Base-by-base conservation (phyloP, 2,329 filamentous ascomycete genomes). In the Ampelomyces quisqualis region DNA sequence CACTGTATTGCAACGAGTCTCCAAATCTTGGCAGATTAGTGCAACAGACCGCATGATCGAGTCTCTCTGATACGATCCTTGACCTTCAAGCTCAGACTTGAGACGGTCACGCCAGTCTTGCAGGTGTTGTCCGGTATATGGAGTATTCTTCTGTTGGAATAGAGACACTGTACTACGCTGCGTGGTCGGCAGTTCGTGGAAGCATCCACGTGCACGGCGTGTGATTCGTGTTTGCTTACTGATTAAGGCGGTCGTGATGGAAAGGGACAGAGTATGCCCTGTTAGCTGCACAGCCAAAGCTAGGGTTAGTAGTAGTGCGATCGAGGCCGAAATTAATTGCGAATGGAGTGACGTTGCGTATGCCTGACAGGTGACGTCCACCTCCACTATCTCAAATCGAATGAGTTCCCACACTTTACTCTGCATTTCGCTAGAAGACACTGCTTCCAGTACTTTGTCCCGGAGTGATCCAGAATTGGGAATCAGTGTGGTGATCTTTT, bases 11-110 rank as follows among this genome's bases (percentile, higher is more conserved):
- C 80, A 83, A 6, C 80, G 73, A 7, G 63, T 64, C 51, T 83
- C 80, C 1, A 83, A 66, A 40, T 80, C 77, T 17, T 72, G 70
- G 52, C 79, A 82, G 9, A 78, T 73, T 22, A 76, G 70, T 11
- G 73, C 69, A 11, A 82, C 73, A 14, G 74, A 70, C 7, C 70
- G 66, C 19, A 77, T 58, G 7, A 82, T 62, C 2, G 61, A 64
- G n/a, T 75, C 68, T 6, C 76, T 67, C 21, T 76, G 73, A 18
- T 68, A 63, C 10, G 62, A 64, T 24, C 44, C 60, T 15, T 69
- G 61, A 17, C 51, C 55, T 15, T 67, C 49, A 5, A 82, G 62
- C 9, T 72, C 68, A 6, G 68, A 62, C 0, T 67, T 64, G 8
- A 82, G 56, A 3, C 66, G 68, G 22, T 67, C 51, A 46, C 71